Base-by-base conservation (phyloP, 2,329 filamentous ascomycete species). In the Davidsoniella virescens region DNA sequence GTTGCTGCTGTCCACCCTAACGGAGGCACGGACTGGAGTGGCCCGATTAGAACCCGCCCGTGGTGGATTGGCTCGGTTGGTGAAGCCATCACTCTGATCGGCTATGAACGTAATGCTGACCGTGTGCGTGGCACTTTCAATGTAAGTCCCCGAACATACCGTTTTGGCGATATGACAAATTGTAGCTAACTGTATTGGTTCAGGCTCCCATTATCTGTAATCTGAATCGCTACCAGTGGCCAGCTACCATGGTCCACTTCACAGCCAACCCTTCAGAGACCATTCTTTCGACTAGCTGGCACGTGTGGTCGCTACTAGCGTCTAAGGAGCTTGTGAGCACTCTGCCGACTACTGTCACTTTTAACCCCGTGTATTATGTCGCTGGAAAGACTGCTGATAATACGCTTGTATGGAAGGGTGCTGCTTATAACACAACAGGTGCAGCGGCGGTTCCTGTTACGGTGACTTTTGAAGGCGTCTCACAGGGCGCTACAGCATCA, bases 61-160 rank as follows among this genome's bases (percentile, higher is more conserved):
- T 76, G 70, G 66, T 75, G 72, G 76, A 72, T 75, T 46, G 78
- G 76, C 23, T 67, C 72, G 7, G 74, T 84, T 2, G 72, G 71
- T 12, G 80, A 84, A 59, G 78, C 76, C 20, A 68, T 84, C n/a
- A 78, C 73, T 50, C 65, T 82, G 14, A 68, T 83, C 54, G 75
- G 78, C 16, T 74, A 75, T 26, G 80, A 84, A 67, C 69, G 79
- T 51, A 83, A 83, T 61, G 68, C 70, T 3, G 75, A 80, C 56
- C 68, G 70, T 17, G 69, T 80, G 42, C 68, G 70, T 2, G 73
- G 72, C 5, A 69, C 71, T 1, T 65, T 69, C 48, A 76, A 74
- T 63, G 52, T 54, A 44, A 42, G 42, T 42, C 23, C 12, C 18
- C 14, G 26, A 12, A 9, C 29, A 17, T n/a, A 10, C 9, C 20